A percentile compares a stretch with the other conserved stretches of the same genome.
These are phyloP conservation scores for Gynandropsis gynandra DNA, from an alignment of 345 rosid genomes.

Conservation along the genomic window DNA sequence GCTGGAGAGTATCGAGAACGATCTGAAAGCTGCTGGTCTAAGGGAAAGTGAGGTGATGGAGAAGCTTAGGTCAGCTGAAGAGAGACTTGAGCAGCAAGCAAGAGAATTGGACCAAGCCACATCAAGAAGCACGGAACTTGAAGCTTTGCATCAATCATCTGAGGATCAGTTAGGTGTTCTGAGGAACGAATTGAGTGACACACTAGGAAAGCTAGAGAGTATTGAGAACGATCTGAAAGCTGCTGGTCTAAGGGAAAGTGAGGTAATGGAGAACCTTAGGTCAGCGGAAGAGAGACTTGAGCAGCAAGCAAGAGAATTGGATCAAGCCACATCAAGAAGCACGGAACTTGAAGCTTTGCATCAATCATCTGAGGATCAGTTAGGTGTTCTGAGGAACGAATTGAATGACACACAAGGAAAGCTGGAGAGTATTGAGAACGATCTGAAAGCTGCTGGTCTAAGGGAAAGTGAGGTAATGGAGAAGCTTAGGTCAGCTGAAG, in stretches of 20 bases:
- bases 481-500: slow-evolving; percentile 77
- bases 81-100: slow-evolving; percentile 48
- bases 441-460: slow-evolving; percentile 54
- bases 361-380: slow-evolving; percentile 53
- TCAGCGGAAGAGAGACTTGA: slow-evolving; percentile 51
- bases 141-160: slow-evolving; percentile 47
- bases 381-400: slow-evolving; percentile 63
- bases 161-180: no score
- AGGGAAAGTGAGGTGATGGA: slow-evolving; percentile 42
- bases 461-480: slow-evolving; percentile 53
- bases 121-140: slow-evolving; percentile 50
- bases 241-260: no score
- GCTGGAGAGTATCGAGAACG: no score
- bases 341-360: slow-evolving; percentile 54
- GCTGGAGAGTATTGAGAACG: slow-evolving; percentile 54
- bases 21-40: no score
- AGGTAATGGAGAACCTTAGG: slow-evolving; percentile 50
- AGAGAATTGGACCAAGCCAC: slow-evolving; percentile 43
- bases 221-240: no score
- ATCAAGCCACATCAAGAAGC: slow-evolving; percentile 42
- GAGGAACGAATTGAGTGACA: no score
- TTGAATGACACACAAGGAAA: slow-evolving; percentile 52
- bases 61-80: slow-evolving; percentile 66
- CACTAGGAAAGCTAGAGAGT: no score
- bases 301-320: slow-evolving; percentile 45